Evolutionary conservation across 805 yeast genomes (phyloP).

Genomic region (Sungouiozyma intestinalis): DNA sequence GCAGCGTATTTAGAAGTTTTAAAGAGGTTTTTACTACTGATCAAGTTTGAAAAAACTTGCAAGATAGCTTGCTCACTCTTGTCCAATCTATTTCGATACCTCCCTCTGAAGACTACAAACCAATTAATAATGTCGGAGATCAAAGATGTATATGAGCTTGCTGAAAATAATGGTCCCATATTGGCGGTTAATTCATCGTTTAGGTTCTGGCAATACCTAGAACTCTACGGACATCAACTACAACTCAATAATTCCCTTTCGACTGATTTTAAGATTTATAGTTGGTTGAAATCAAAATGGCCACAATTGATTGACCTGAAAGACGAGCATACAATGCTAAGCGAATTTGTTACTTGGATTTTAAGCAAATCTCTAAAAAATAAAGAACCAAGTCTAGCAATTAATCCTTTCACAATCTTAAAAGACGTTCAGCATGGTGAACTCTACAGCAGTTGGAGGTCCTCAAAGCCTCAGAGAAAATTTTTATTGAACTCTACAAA

Average conservation of each 20-base stretch:
- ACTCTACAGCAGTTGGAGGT: conserved; percentile 5
- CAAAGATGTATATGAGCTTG: conserved; percentile 39
- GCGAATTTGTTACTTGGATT: conserved; percentile 35
- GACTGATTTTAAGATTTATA: conserved; percentile 28
- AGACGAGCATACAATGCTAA: conserved; percentile 15
- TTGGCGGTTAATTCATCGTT: conserved; percentile 37
- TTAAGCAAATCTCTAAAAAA: not conserved
- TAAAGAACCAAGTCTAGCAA: not conserved
- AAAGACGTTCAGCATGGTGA: not conserved
- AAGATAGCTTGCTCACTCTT: conserved; percentile 19
- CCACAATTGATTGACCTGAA: conserved; percentile 12
- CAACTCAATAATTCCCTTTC: conserved; percentile 25
- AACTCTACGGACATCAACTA: conserved; percentile 29
- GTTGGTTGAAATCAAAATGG: conserved; percentile 48
- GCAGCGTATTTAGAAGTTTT: conserved; percentile 17
- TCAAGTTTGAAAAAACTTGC: conserved; percentile 18
- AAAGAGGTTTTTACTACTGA: conserved; percentile 27
- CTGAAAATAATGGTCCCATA: conserved; percentile 55
- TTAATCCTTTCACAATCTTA: too few species aligned
- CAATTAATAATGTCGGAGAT: conserved; percentile 35
- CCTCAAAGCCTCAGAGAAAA: conserved; percentile 8
- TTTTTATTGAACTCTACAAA: conserved; percentile 8
- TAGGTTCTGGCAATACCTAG: conserved; percentile 42
- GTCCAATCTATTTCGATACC: conserved; percentile 13
- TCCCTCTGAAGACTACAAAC: conserved; percentile 25